These are phyloP conservation scores for Apiospora koreana DNA, from an alignment of 2,329 filamentous ascomycete species.

Conservation along the genomic window DNA sequence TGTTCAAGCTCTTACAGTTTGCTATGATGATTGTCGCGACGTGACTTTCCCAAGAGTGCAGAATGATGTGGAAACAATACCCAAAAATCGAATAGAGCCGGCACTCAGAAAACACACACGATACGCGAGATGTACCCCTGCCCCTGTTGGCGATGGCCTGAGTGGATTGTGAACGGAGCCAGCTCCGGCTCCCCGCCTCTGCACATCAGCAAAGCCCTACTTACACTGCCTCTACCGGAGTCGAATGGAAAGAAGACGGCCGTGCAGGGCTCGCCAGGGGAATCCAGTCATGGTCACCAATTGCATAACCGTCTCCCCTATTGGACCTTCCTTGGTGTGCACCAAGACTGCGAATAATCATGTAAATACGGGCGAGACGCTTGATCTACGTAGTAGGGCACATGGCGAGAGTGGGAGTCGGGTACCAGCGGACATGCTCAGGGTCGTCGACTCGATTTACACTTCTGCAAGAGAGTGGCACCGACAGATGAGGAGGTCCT, in stretches of 20 bases:
- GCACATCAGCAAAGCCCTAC: not conserved
- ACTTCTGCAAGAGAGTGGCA: not conserved
- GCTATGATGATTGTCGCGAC: not conserved
- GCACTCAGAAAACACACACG: not conserved
- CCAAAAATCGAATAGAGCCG: not conserved
- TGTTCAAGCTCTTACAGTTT: not conserved
- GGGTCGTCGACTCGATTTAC: not conserved
- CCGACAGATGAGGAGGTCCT: not conserved
- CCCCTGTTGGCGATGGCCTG: conserved; percentile 2
- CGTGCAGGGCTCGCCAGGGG: not conserved
- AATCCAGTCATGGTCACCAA: not conserved
- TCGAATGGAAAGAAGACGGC: not conserved
- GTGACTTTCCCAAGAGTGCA: not conserved
- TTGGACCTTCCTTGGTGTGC: not conserved
- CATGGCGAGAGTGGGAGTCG: not conserved
- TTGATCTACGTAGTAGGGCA: not conserved
- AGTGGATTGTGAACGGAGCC: conserved; percentile 1
- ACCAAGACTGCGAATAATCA: not conserved
- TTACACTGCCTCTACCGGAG: not conserved
- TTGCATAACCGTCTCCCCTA: not conserved
- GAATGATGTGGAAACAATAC: not conserved
- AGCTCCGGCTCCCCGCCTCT: not conserved
- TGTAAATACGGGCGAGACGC: not conserved
- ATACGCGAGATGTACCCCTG: not conserved
- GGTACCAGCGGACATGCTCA: not conserved